Evolutionary conservation across 768 basidiomycete species (phyloP), one percentile per base, ranked within the genome.

Genomic region (Brasilioporus rufonigricans): DNA sequence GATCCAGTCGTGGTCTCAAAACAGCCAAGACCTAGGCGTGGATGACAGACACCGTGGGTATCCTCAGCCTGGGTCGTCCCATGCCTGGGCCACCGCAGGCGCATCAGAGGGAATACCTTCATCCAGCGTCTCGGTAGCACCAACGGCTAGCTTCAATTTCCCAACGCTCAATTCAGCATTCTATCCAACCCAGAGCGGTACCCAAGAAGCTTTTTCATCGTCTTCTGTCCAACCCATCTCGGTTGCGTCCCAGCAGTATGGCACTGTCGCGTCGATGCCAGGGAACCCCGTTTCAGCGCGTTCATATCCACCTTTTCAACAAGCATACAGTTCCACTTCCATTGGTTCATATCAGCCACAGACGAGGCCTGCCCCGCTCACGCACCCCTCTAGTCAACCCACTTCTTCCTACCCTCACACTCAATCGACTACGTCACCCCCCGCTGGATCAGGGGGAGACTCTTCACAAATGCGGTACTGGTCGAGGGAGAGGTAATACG

Each of bases 81-180:
- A 71, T 55, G 52, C 39, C 50, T 71, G 70, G 70, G 21, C 56
- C 38, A 57, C 38, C 39, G 35, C 62, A 38, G 21, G 53, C 18
- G 43, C 57, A 26, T 63, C 71, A 14, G 67, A 65, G 49, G 63
- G 53, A 43, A 57, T 71, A 44, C 41, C 58, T 51, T 57, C 64
- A 43, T 53, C 58, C 41, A 59, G 56, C 39, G 50, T 68, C 50
- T 60, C 65, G 46, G 65, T 58, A 24, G 19, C 61, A 9, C 27
- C 65, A 26, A 32, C 67, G 35, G 63, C 68, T 35, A 55, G 41
- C 43, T 77, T 65, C 62, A 40, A 60, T 48, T 79, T 85, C 64
- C 78, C 80, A 39, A 85, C 84, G 16, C 75, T 84, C 36, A 82
- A 69, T 57, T 76, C 82, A 10, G 79, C 84, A 12, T 85, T 83